These are phyloP conservation scores for Epichloe coenophiala DNA, from an alignment of 2,329 filamentous ascomycete species.

Conservation along the genomic window DNA sequence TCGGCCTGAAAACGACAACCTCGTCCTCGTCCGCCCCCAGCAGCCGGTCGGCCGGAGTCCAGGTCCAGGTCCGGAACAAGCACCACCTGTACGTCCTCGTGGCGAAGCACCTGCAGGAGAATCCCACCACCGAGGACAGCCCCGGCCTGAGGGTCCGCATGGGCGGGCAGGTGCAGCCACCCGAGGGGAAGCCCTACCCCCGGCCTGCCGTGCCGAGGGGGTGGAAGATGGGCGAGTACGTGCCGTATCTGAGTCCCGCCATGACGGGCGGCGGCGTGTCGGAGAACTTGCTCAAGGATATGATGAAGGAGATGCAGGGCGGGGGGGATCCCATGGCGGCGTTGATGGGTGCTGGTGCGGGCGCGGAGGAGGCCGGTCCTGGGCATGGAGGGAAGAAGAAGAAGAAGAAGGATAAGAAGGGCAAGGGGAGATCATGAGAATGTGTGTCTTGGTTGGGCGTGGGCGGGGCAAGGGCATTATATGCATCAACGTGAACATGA, in stretches of 20 bases:
- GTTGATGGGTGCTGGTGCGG: conserved; percentile 22
- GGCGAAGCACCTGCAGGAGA: conserved; percentile 56
- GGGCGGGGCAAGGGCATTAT: too few relatives aligned
- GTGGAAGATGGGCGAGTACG: conserved; percentile 75
- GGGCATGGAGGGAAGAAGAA: conserved; percentile 14
- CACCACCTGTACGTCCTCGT: conserved; percentile 80
- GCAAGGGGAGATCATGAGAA: conserved; percentile 22
- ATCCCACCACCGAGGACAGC: conserved; percentile 61
- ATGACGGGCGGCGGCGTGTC: conserved; percentile 86
- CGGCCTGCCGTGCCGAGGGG: conserved; percentile 64
- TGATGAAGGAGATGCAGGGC: conserved; percentile 81
- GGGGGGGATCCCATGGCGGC: conserved; percentile 32
- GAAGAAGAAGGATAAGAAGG: conserved; percentile 39
- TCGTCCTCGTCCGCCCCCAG: background rate
- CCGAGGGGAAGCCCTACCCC: conserved; percentile 57
- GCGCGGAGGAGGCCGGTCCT: conserved; percentile 10
- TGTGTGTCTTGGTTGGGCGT: too few relatives aligned
- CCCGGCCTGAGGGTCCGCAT: conserved; percentile 60
- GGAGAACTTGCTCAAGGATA: conserved; percentile 90
- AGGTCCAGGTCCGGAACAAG: conserved; percentile 48
- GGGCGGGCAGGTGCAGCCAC: conserved; percentile 51
- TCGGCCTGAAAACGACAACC: conserved; percentile 48
- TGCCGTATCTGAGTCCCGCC: conserved; percentile 80
- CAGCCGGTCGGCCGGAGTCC: too few relatives aligned
- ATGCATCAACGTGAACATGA: background rate